Base-by-base conservation (phyloP, 116 monocot genomes). In the Iris pallida region DNA sequence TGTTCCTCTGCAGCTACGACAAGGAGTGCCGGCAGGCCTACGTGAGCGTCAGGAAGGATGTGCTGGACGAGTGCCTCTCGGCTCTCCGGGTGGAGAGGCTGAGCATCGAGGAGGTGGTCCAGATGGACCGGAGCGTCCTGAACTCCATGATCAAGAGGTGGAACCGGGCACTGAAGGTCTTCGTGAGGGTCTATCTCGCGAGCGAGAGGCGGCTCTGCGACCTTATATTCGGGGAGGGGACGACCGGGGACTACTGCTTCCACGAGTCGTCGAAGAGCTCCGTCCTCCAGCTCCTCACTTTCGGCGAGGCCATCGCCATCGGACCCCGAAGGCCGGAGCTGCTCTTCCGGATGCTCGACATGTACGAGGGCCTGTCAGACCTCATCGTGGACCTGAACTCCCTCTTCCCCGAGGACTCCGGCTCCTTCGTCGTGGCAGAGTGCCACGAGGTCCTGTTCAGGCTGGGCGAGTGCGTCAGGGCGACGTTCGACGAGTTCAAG, bases 1-100 rank as follows among this genome's bases (percentile, higher is more conserved):
- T 92, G 86, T 76, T 83, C 56, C 14, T 65, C 43, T 79, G 71
- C 11, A 70, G 63, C 4, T 88, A 86, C 71, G 83, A 79, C 45
- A 75, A 76, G 66, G 92, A 92, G 49, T 88, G 85, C 41, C 70
- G 45, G 30, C 79, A 83, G 20, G 80, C 83, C 64, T 92, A 92
- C 63, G 68, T 88, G n/a, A 54, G 12, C 45, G 53, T 63, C 47
- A 71, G 88, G 66, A 86, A 81, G 53, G 83, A 77, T 45, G 74
- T 71, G 0, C 45, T 83, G 0, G 80, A 83, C 16, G 87, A 75
- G 17, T 79, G 66, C 56, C 68, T 87, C 3, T 74, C 68, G 0
- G 43, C 66, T 60, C 78, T 83, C 12, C 57, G 58, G 0, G 48
- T 83, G 7, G 87, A 83, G 63, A 87, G 57, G 11, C 17, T 81